Conservation (phyloP, 768 basidiomycete species). For the Hericium erinaceus region DNA sequence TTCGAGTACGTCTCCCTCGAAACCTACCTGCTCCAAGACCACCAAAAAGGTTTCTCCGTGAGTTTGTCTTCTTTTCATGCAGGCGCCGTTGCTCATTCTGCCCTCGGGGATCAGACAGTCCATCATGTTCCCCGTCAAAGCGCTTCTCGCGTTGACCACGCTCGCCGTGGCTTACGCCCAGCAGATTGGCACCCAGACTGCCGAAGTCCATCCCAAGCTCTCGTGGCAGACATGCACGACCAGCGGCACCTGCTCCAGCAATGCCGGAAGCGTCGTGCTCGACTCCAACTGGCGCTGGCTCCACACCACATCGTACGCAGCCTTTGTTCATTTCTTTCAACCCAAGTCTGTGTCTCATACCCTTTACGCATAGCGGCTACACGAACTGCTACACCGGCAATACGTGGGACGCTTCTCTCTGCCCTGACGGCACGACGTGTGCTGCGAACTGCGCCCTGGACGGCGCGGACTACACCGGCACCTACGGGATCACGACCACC, state of each 20-base stretch:
- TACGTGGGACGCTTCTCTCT: constrained; percentile 18
- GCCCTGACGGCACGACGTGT: constrained; percentile 17
- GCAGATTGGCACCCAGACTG: constrained; percentile 17
- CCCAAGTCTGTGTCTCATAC: too few species aligned
- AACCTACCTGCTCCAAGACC: background rate
- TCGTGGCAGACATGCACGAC: constrained; percentile 16
- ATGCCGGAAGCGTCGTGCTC: constrained; percentile 9
- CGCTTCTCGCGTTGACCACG: constrained; percentile 12
- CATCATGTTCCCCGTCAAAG: background rate
- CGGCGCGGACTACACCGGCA: constrained; percentile 19
- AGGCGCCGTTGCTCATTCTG: background rate
- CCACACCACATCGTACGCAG: constrained; percentile 6
- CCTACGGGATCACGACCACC: constrained; percentile 15
- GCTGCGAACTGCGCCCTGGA: constrained; percentile 21
- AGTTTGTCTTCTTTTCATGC: background rate
- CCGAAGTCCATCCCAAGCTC: constrained; percentile 18
- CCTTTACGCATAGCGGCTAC: background rate
- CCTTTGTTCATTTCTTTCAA: background rate
- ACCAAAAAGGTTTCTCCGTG: background rate
- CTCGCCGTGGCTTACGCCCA: constrained; percentile 16
- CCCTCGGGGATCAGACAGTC: too few species aligned
- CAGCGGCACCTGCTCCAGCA: constrained; percentile 6
- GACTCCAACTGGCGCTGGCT: constrained; percentile 19
- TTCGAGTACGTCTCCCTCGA: background rate
- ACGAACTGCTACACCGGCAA: constrained; percentile 24